Evolutionary conservation across 495 filamentous ascomycete species (phyloP).

Genomic region (Annulohypoxylon maeteangense): DNA sequence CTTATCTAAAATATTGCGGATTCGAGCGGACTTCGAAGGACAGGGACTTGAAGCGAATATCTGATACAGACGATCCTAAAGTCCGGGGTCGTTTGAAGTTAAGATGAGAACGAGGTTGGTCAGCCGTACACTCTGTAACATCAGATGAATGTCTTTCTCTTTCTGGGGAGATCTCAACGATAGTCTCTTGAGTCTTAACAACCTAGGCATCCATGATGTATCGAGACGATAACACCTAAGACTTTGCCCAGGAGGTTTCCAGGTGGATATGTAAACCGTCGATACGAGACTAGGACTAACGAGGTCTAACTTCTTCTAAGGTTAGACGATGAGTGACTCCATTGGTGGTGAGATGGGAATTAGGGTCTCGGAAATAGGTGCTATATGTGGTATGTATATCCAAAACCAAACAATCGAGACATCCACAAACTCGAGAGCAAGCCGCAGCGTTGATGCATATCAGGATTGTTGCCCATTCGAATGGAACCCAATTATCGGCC

Average conservation of each 20-base stretch:
- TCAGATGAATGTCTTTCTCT: constrained; percentile 14
- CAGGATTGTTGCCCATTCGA: constrained; percentile 25
- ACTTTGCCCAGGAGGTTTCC: neutral
- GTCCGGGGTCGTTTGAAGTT: constrained; percentile 37
- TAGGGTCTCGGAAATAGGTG: constrained; percentile 32
- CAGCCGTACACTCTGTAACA: constrained; percentile 14
- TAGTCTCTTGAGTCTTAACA: neutral
- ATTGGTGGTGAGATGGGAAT: constrained; percentile 11
- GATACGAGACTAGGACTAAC: constrained; percentile 29
- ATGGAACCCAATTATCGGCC: constrained; percentile 37
- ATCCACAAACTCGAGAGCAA: constrained; percentile 14
- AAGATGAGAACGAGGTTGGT: constrained; percentile 8
- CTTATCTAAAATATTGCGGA: constrained; percentile 28
- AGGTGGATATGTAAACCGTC: constrained; percentile 7
- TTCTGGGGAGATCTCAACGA: neutral
- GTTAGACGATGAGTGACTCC: constrained; percentile 5
- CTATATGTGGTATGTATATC: constrained; percentile 10
- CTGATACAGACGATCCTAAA: constrained; percentile 43
- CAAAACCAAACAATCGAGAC: constrained; percentile 14
- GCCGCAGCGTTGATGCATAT: constrained; percentile 18
- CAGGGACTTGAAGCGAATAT: constrained; percentile 38
- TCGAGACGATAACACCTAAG: neutral
- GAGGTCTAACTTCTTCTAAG: constrained; percentile 19
- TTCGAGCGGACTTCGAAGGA: constrained; percentile 16
- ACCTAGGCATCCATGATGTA: neutral